Base-by-base conservation (phyloP, 768 basidiomycete genomes). In the Tulasnella sp. region DNA sequence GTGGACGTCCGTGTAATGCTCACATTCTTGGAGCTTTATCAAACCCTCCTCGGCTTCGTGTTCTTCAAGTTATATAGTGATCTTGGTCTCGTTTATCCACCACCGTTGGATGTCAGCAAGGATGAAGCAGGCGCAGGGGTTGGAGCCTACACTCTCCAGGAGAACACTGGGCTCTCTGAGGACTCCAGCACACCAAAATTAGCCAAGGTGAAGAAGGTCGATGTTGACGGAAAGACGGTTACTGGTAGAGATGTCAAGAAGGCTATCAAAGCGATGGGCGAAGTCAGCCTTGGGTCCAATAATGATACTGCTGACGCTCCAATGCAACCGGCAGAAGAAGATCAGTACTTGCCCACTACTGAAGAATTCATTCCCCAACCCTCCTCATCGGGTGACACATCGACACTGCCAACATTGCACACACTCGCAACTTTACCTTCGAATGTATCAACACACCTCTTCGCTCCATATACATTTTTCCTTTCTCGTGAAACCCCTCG, bases 1-100 rank as follows among this genome's bases (percentile, higher is more conserved):
- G 93, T 99, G 50, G 95, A 99, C 64, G 82, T 95, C 62, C 84
- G 95, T 37, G 95, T 99, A 44, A 91, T 99, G 81, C 67, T 95
- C 54, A 99, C 95, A 5, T 99, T 99, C 71, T 69, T 99, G 60
- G 95, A 99, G 65, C 76, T 99, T 8, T 98, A 99, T 66, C 91
- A 98, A 67, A 98, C 93, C 1, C 69, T 96, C 7, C 78, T 98
- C 25, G 89, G 88, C 5, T 99, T 99, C 62, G 83, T 90, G 19
- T 79, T 95, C 63, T 99, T 90, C 76, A 95, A 93, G 69, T 77
- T 99, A n/a, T 99, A 90, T 69, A 82, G 85, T n/a, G 91, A 96
- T 62, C 75, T 75, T 32, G 86, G 86, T 56, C 72, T 98, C 42
- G 78, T 89, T 24, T 99, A 99, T 62, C 95, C 95, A n/a, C 93